Evolutionary conservation across 768 basidiomycete species (phyloP).

Genomic region (Boletus insuetus): DNA sequence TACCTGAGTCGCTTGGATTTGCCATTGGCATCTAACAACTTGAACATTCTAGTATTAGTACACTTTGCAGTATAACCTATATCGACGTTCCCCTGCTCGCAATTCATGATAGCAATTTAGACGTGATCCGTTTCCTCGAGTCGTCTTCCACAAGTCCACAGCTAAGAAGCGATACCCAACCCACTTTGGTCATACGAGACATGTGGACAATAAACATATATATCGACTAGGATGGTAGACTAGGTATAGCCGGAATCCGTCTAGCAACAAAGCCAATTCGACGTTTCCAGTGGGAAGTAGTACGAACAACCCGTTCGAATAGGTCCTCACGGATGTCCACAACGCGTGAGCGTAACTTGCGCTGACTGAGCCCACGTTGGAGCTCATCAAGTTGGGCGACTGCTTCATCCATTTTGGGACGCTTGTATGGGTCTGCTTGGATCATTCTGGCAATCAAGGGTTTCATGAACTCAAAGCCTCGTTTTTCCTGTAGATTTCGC

Average conservation of each 20-base stretch:
- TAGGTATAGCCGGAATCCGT: conserved; percentile 16
- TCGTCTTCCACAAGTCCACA: too few species aligned
- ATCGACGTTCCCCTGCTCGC: too few species aligned
- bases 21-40: too few species aligned
- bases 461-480: conserved; percentile 31
- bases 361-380: background rate
- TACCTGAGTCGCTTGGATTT: too few species aligned
- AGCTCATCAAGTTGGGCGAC: conserved; percentile 19
- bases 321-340: conserved; percentile 9
- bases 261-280: conserved; percentile 13
- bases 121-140: too few species aligned
- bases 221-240: background rate
- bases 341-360: conserved; percentile 30
- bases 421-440: conserved; percentile 30
- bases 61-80: too few species aligned
- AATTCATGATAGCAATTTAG: too few species aligned
- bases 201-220: too few species aligned
- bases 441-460: conserved; percentile 36
- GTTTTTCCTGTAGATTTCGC: background rate
- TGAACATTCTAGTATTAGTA: too few species aligned
- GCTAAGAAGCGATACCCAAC: too few species aligned
- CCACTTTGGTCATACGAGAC: too few species aligned
- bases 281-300: conserved; percentile 25
- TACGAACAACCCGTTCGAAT: conserved; percentile 11
- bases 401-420: conserved; percentile 39